Evolutionary conservation across 1,284 basidiomycete species (phyloP).

Genomic region (Melampsora larici-populina): DNA sequence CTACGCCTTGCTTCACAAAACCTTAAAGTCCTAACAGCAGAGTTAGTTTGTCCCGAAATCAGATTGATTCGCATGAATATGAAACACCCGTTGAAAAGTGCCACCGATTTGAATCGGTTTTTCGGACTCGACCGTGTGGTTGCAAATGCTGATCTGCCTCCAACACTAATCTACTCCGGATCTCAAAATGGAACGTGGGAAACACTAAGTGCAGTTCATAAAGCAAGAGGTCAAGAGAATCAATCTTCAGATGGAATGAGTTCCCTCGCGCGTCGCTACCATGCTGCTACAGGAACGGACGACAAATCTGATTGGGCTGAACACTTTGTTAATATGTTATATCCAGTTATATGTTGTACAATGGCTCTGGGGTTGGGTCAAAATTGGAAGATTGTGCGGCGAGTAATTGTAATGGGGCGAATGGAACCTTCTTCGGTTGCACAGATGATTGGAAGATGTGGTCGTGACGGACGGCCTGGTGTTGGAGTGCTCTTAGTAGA

Average conservation of each 20-base stretch:
- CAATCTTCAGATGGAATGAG: background rate
- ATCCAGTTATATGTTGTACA: too few relatives aligned
- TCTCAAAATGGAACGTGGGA: background rate
- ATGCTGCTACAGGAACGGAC: background rate
- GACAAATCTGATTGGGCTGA: too few relatives aligned
- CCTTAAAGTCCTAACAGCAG: background rate
- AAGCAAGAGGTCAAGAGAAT: background rate
- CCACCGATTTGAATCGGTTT: background rate
- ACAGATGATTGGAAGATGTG: slow-evolving; percentile 14
- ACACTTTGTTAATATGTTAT: too few relatives aligned
- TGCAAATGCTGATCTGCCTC: background rate
- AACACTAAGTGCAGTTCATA: background rate
- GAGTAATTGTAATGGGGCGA: slow-evolving; percentile 3
- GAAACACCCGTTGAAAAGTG: background rate
- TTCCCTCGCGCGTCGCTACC: background rate
- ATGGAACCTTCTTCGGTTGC: background rate
- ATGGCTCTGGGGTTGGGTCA: too few relatives aligned
- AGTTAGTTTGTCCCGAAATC: slow-evolving; percentile 12
- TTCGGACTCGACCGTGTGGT: background rate
- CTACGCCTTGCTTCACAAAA: background rate
- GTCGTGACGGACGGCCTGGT: slow-evolving; percentile 2
- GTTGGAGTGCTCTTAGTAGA: slow-evolving; percentile 5
- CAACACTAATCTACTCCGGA: slow-evolving; percentile 4
- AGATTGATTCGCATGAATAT: background rate
- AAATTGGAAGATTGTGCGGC: background rate